A percentile compares a stretch with the other conserved stretches of the same genome.
These are phyloP conservation scores for Trichomonas gallinae DNA, from an alignment of 208 protist genomes.

Conservation along the genomic window DNA sequence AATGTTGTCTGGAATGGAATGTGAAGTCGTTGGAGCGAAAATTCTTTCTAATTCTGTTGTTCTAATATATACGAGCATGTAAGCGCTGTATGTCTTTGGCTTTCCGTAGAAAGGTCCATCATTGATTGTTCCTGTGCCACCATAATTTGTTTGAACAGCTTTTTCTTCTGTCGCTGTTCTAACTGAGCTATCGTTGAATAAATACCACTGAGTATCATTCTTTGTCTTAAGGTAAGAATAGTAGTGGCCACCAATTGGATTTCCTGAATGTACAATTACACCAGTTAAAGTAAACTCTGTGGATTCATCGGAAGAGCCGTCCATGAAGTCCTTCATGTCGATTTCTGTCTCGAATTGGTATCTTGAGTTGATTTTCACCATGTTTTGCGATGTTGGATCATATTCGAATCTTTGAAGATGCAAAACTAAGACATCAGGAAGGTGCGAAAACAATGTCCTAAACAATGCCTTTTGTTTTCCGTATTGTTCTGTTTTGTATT, in stretches of 20 bases:
- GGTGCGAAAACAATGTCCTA: conserved; percentile 48
- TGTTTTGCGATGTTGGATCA: conserved; percentile 38
- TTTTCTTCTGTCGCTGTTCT: conserved; percentile 38
- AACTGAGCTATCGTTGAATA: conserved; percentile 65
- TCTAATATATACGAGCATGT: neutral
- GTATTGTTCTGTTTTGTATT: conserved; percentile 57
- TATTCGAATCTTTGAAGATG: conserved; percentile 70
- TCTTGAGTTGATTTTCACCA: conserved; percentile 55
- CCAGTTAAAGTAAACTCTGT: conserved; percentile 42
- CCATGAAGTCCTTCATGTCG: conserved; percentile 42
- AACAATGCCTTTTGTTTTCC: conserved; percentile 60
- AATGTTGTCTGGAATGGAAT: neutral
- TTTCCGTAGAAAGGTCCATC: neutral
- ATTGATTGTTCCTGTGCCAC: conserved; percentile 20
- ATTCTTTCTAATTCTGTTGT: neutral
- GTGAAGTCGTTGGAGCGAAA: neutral
- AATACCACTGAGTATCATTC: conserved; percentile 37
- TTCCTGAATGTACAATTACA: conserved; percentile 65
- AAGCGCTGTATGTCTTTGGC: neutral
- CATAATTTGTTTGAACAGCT: conserved; percentile 51
- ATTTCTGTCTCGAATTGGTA: conserved; percentile 45
- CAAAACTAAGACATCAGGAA: conserved; percentile 63
- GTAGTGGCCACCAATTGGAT: conserved; percentile 65
- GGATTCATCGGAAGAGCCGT: neutral
- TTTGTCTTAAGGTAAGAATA: conserved; percentile 57